phyloP scores from a whole-genome alignment of 2,329 filamentous ascomycete species.

The Nothophaeocryptopus gaeumannii region DNA sequence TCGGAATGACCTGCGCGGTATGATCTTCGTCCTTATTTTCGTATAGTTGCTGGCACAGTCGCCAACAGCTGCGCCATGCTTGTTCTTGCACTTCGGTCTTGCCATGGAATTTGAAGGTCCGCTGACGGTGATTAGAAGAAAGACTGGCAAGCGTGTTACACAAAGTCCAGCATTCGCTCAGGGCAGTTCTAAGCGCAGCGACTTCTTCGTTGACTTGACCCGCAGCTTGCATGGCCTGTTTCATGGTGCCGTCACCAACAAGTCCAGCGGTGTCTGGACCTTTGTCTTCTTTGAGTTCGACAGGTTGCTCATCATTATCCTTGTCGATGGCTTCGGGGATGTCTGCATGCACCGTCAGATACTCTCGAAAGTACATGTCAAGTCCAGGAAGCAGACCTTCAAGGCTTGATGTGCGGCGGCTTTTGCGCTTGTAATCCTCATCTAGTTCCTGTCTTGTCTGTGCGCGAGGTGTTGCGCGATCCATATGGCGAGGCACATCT shows the following conservation, averaged over 20 bases:
- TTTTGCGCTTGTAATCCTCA: slow-evolving; percentile 51
- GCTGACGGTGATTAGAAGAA: slow-evolving; percentile 77
- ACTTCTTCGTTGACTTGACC: slow-evolving; percentile 61
- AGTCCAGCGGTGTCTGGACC: slow-evolving; percentile 35
- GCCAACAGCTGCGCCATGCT: slow-evolving; percentile 94
- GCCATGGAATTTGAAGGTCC: slow-evolving; percentile 72
- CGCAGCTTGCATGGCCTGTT: slow-evolving; percentile 51
- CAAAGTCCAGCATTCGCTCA: slow-evolving; percentile 88
- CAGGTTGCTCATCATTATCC: slow-evolving; percentile 31
- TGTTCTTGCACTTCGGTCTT: slow-evolving; percentile 77
- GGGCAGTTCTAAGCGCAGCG: slow-evolving; percentile 66
- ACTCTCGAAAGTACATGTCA: slow-evolving; percentile 13
- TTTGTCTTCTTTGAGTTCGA: slow-evolving; percentile 25
- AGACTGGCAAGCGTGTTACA: slow-evolving; percentile 86
- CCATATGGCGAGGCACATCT: slow-evolving; percentile 60
- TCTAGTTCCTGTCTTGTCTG: slow-evolving; percentile 77
- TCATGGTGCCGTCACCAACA: slow-evolving; percentile 40
- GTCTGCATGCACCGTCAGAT: slow-evolving; percentile 36
- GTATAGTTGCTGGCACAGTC: slow-evolving; percentile 84
- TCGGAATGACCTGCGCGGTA: slow-evolving; percentile 66
- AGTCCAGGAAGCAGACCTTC: slow-evolving; percentile 58
- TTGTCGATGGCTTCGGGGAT: slow-evolving; percentile 47
- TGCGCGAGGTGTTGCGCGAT: slow-evolving; percentile 75
- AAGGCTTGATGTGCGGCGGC: slow-evolving; percentile 69
- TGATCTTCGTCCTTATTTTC: slow-evolving; percentile 71